Conservation (phyloP, 306 rosid species). For the Inga laurina region DNA sequence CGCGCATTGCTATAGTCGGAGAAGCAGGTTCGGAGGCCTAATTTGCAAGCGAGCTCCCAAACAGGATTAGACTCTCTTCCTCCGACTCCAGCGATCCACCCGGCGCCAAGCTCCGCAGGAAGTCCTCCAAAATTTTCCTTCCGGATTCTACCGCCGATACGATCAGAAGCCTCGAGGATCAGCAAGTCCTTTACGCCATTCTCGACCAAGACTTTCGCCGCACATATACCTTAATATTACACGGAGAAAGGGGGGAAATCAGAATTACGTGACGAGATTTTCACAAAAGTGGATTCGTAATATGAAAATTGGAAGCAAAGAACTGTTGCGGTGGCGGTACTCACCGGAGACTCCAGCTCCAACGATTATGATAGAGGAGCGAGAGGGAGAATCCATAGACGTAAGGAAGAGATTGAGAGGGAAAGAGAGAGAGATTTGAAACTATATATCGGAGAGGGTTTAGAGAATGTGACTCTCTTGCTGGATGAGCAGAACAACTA, state of each 20-base stretch:
- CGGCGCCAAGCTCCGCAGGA: constrained; percentile 92
- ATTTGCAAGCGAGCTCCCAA: constrained; percentile 81
- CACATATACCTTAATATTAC: constrained; percentile 61
- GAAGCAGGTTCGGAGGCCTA: constrained; percentile 73
- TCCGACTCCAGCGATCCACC: constrained; percentile 98
- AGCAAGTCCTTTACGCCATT: constrained; percentile 70
- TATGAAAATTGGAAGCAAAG: background rate
- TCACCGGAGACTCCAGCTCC: constrained; percentile 96
- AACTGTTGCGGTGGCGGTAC: background rate
- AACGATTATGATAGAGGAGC: constrained; percentile 74
- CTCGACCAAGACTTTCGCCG: constrained; percentile 80
- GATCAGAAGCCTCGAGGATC: constrained; percentile 89
- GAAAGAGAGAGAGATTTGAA: background rate
- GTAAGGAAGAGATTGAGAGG: background rate
- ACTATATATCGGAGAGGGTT: background rate
- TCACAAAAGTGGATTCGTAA: background rate
- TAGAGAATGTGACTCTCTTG: constrained; percentile 7
- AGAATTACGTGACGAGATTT: constrained; percentile 8
- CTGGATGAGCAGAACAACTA: constrained; percentile 33
- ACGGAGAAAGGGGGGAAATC: background rate
- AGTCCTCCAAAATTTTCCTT: constrained; percentile 83
- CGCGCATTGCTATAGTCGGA: constrained; percentile 96
- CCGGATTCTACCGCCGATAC: constrained; percentile 89
- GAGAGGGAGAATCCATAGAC: constrained; percentile 67
- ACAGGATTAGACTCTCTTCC: constrained; percentile 77